Percentiles rank a stretch among this genome's conserved stretches.
Conservation (phyloP, 2,329 filamentous ascomycete species). For the Xylariaceae sp. region DNA sequence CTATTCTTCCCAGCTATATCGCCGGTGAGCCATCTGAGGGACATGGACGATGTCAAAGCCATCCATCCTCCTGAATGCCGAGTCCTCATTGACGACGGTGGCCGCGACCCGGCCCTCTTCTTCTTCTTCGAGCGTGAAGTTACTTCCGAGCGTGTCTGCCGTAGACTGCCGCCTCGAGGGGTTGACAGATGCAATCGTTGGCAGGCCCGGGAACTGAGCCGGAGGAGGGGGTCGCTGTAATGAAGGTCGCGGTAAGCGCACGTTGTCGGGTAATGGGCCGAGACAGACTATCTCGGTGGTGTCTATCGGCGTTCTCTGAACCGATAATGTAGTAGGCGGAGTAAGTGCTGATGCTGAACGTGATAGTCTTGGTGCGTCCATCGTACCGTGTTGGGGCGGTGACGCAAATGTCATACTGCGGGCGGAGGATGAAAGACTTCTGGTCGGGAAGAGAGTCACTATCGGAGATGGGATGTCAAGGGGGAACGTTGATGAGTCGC, state of each 20-base stretch:
- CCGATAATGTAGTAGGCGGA: conserved; percentile 29
- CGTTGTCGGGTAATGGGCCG: conserved; percentile 49
- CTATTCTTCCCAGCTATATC: conserved; percentile 34
- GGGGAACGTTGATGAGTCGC: conserved; percentile 38
- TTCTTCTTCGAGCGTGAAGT: conserved; percentile 54
- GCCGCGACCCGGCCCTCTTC: conserved; percentile 23
- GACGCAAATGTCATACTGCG: conserved; percentile 22
- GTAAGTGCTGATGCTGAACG: conserved; percentile 28
- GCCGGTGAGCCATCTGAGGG: conserved; percentile 29
- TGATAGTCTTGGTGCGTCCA: conserved; percentile 22
- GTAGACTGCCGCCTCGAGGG: conserved; percentile 26
- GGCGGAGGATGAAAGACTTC: conserved; percentile 26
- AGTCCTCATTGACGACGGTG: conserved; percentile 3
- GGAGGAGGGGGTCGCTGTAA: conserved; percentile 23
- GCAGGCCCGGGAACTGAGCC: conserved; percentile 25
- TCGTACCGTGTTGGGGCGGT: conserved; percentile 22
- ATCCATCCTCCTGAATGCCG: conserved; percentile 25
- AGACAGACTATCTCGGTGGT: conserved; percentile 51
- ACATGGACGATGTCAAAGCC: conserved; percentile 31
- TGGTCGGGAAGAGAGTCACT: conserved; percentile 33
- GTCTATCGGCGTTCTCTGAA: conserved; percentile 50
- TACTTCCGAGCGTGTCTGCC: conserved; percentile 50
- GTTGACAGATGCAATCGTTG: conserved; percentile 23
- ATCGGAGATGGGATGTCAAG: conserved; percentile 42
- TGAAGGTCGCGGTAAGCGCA: conserved; percentile 35